Conservation (phyloP, 805 yeast genomes). For the Kurtzmaniella fragi region DNA sequence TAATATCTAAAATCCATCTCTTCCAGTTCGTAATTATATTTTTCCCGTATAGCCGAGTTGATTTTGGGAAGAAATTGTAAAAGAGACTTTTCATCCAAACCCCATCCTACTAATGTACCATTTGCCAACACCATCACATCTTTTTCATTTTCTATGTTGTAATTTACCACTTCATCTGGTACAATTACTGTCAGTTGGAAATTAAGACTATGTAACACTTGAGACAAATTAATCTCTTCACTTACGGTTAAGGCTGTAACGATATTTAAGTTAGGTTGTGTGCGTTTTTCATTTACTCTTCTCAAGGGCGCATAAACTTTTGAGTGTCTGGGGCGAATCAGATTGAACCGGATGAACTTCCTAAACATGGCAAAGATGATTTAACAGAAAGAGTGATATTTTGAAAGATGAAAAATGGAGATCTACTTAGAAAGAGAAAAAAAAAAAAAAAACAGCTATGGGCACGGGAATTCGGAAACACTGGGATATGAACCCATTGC, state of each 20-base stretch:
- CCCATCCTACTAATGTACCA: constrained; percentile 86
- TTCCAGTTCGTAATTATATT: constrained; percentile 61
- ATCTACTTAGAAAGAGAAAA: too few relatives aligned
- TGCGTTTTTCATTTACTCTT: too few relatives aligned
- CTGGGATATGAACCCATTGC: too few relatives aligned
- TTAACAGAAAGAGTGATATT: too few relatives aligned
- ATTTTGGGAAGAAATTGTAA: constrained; percentile 50
- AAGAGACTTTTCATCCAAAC: constrained; percentile 54
- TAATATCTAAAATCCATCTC: constrained; percentile 76
- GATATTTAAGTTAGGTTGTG: constrained; percentile 17
- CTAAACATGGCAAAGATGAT: too few relatives aligned
- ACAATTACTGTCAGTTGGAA: constrained; percentile 26
- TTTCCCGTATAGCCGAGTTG: constrained; percentile 36
- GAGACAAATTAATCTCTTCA: constrained; percentile 60
- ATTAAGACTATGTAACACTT: constrained; percentile 29
- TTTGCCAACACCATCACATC: constrained; percentile 68
- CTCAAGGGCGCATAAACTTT: too few relatives aligned
- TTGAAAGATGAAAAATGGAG: too few relatives aligned
- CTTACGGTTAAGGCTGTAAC: constrained; percentile 72
- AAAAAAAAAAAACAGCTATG: too few relatives aligned
- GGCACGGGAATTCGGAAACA: too few relatives aligned
- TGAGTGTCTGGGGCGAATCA: too few relatives aligned
- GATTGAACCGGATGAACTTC: too few relatives aligned
- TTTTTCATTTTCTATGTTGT: constrained; percentile 25
- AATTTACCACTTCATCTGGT: constrained; percentile 65